Percentiles rank a stretch among this genome's conserved stretches.
Evolutionary conservation across 805 yeast species (phyloP).

Genomic region (Starmerella sirachaensis): DNA sequence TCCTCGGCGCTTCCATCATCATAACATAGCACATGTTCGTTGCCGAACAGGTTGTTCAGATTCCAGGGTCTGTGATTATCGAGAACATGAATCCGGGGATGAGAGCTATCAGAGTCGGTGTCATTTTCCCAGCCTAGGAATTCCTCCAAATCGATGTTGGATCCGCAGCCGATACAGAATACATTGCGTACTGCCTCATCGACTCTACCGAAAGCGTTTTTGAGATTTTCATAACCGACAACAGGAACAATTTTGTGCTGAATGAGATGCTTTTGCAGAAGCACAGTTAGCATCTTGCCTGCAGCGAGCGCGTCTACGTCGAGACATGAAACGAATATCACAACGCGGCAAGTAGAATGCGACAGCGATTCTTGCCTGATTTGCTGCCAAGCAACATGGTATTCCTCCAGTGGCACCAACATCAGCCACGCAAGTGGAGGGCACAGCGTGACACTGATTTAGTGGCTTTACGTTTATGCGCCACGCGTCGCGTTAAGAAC

Average conservation of each 20-base stretch:
- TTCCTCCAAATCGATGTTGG: constrained; percentile 69
- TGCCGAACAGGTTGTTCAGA: constrained; percentile 79
- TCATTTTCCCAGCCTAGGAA: constrained; percentile 31
- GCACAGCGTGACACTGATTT: too few species aligned
- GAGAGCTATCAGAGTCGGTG: constrained; percentile 13
- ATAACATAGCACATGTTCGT: constrained; percentile 58
- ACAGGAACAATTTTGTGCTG: constrained; percentile 86
- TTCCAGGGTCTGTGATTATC: constrained; percentile 98
- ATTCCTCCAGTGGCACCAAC: constrained; percentile 65
- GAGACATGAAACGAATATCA: constrained; percentile 78
- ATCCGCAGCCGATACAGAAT: constrained; percentile 83
- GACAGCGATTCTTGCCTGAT: constrained; percentile 64
- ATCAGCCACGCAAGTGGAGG: too few species aligned
- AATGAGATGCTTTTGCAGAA: constrained; percentile 68
- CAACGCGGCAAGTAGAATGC: constrained; percentile 84
- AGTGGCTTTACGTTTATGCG: too few species aligned
- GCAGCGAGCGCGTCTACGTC: constrained; percentile 89
- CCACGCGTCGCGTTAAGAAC: too few species aligned
- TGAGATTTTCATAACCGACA: constrained; percentile 74
- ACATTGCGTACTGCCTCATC: constrained; percentile 70
- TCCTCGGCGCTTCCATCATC: constrained; percentile 75
- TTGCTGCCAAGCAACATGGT: constrained; percentile 52
- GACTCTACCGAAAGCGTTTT: constrained; percentile 45
- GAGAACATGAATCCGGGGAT: constrained; percentile 57
- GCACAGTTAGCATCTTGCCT: constrained; percentile 56